Evolutionary conservation across 2,329 filamentous ascomycete genomes (phyloP).

Genomic region (Diaporthe vexans): DNA sequence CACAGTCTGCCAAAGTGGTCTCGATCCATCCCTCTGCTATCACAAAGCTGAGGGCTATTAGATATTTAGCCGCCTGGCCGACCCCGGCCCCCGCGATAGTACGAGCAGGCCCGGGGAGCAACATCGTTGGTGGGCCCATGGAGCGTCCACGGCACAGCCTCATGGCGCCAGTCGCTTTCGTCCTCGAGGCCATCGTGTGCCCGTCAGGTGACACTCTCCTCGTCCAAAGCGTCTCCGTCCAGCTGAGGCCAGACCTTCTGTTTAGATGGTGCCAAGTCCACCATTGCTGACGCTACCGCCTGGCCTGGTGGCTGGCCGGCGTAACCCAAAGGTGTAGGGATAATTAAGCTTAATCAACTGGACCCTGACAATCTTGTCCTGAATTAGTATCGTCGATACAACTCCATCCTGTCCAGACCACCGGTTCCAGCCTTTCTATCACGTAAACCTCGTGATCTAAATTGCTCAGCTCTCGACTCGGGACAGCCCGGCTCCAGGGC

Average conservation of each 20-base stretch:
- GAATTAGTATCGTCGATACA: slow-evolving; percentile 52
- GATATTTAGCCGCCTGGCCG: slow-evolving; percentile 29
- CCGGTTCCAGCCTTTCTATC: slow-evolving; percentile 29
- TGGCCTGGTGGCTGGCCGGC: slow-evolving; percentile 26
- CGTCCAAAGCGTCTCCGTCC: background rate
- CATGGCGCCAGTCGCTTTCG: background rate
- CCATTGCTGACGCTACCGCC: slow-evolving; percentile 33
- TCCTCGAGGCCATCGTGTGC: slow-evolving; percentile 23
- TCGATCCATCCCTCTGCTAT: background rate
- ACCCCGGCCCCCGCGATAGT: slow-evolving; percentile 27
- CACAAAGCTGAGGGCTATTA: background rate
- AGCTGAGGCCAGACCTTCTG: slow-evolving; percentile 28
- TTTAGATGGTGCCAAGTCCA: slow-evolving; percentile 33
- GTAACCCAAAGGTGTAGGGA: slow-evolving; percentile 24
- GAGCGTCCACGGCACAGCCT: background rate
- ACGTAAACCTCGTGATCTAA: slow-evolving; percentile 30
- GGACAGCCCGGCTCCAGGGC: slow-evolving; percentile 8
- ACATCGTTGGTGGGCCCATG: slow-evolving; percentile 14
- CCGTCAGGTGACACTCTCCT: slow-evolving; percentile 26
- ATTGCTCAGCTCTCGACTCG: slow-evolving; percentile 21
- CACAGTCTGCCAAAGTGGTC: no score
- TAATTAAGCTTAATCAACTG: slow-evolving; percentile 56
- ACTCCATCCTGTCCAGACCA: slow-evolving; percentile 28
- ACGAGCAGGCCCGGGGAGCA: background rate
- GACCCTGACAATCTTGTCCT: slow-evolving; percentile 46